Evolutionary conservation across 768 basidiomycete species (phyloP), one percentile per base, ranked within the genome.

Genomic region (Boletellus ananas): DNA sequence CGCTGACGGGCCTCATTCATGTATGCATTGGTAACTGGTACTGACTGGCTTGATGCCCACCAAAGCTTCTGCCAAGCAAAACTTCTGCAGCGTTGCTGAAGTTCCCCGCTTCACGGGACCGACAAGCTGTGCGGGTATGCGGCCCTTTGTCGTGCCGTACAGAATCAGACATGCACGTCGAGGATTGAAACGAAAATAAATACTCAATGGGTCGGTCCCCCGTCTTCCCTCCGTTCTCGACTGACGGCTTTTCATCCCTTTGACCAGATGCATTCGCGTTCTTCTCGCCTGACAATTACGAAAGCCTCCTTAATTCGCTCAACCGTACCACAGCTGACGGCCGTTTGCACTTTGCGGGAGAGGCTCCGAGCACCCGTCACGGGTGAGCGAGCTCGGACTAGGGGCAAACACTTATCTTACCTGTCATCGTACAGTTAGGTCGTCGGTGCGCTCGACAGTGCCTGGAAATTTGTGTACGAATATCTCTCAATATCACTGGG

Each of bases 281-380:
- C 54, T 77, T 76, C 40, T 68, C 65, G 0, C 74, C 76, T 7
- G 73, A 72, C 8, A 49, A 72, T 17, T 75, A 73, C 47, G 50
- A 51, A 9, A 54, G 63, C 5, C 34, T 72, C 20, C n/a, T n/a
- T n/a, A n/a, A 72, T 51, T 47, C 53, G 9, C 59, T 75, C 25
- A 71, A 48, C 12, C 4, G 23, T 11, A 68, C 73, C 4, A 69
- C 71, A 1, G 64, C 61, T n/a, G 29, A 20, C 0, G 51, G 47
- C 4, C 39, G 50, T 4, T 42, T 59, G 42, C 58, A 59, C n/a
- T 55, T 58, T 47, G 58, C 57, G 1, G 53, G 57, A 2, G 58
- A 59, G 38, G 45, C 57, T 2, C 2, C 58, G 14, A 59, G 58
- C 43, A 55, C n/a, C 45, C 50, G 47, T 27, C 58, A 59, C 7